Base-by-base conservation (phyloP, 2,329 filamentous ascomycete genomes). In the Aspergillus caelatus region DNA sequence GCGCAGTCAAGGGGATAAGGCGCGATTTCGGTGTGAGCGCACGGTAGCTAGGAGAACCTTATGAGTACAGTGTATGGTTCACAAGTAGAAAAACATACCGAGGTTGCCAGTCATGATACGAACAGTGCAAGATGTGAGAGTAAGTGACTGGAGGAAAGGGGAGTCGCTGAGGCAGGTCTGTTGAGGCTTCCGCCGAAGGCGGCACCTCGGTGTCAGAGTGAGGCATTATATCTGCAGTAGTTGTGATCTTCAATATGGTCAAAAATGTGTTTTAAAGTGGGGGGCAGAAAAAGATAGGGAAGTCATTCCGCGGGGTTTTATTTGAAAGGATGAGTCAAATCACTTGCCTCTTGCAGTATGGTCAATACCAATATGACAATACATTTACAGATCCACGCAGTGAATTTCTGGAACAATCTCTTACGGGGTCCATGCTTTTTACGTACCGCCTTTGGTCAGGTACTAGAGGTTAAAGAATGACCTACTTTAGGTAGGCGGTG, bases 121-220 rank as follows among this genome's bases (percentile, higher is more conserved):
- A 96, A 80, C 94, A 99, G 79, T 97, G 91, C 60, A 97, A 82
- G 65, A 99, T 96, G 74, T 99, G 94, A 54, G 90, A 87, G 74
- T 89, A 91, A 36, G 89, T 93, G 62, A 97, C 86, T 1, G 93
- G 92, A 23, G 93, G 91, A 74, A 99, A 98, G 23, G 87, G 87
- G 21, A 92, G 81, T 14, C 69, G 72, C 57, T 72, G 69, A 8
- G 70, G 55, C 57, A 65, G 65, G 21, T 64, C 67, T 0, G 67
- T 62, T 39, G 67, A 57, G 4, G 66, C 34, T 4, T 68, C 72
- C 16, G 61, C 64, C 10, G 39, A 53, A 36, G 56, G 45, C 26
- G 62, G 58, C 26, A 48, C 48, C 7, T 73, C 69, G 14, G 72
- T 58, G 16, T 76, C 73, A 28, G 75, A 71, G 12, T 70, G 61